Evolutionary conservation across 2,329 filamentous ascomycete species (phyloP).

Genomic region (Polytolypa hystricis): DNA sequence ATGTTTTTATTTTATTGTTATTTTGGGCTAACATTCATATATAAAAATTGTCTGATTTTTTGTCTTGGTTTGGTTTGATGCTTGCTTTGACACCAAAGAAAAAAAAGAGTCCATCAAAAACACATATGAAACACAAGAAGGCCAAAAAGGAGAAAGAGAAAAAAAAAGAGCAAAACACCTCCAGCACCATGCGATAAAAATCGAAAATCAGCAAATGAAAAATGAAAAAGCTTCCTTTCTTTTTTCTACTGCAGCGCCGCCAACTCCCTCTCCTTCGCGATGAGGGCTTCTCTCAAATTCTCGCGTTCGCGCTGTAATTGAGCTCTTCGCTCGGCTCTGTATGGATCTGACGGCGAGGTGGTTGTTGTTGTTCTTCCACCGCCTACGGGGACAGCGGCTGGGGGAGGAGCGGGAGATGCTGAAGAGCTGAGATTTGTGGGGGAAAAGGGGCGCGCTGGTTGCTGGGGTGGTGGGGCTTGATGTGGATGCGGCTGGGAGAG

Average conservation of each 20-base stretch:
- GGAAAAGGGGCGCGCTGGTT: constrained; percentile 7
- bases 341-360: constrained; percentile 35
- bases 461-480: constrained; percentile 11
- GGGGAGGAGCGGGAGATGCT: constrained; percentile 14
- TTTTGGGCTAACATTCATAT: too few relatives aligned
- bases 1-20: too few relatives aligned
- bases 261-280: constrained; percentile 63
- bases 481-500: constrained; percentile 21
- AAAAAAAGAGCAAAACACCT: constrained; percentile 6
- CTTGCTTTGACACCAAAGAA: constrained; percentile 6
- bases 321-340: constrained; percentile 52
- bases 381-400: constrained; percentile 21
- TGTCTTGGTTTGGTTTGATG: too few relatives aligned
- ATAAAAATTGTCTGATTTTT: too few relatives aligned
- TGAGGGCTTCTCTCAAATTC: constrained; percentile 60
- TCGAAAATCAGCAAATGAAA: background rate
- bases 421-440: constrained; percentile 5
- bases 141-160: constrained; percentile 8
- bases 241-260: constrained; percentile 43
- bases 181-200: background rate
- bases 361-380: background rate
- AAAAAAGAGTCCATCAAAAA: constrained; percentile 12
- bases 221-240: too few relatives aligned
- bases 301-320: constrained; percentile 63
- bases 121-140: constrained; percentile 13